A percentile compares a stretch with the other conserved stretches of the same genome.
phyloP scores from a whole-genome alignment of 179 eudicot species.

The Drosera spatulata region DNA sequence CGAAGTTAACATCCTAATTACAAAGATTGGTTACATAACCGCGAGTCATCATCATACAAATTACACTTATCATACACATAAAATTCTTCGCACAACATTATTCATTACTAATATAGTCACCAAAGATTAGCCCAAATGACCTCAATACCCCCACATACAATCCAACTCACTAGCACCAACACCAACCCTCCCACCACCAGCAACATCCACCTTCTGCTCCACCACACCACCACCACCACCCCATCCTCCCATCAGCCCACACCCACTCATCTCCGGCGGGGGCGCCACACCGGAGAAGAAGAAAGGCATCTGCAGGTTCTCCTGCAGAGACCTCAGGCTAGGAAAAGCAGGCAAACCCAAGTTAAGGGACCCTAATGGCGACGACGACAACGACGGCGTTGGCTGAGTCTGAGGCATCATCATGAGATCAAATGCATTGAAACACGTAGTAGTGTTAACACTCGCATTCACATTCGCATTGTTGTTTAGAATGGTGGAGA shows the following conservation, averaged over 20 bases:
- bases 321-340: slow-evolving; percentile 64
- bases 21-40: no score
- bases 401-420: slow-evolving; percentile 7
- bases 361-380: background rate
- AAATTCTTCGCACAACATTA: no score
- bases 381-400: background rate
- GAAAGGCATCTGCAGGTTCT: slow-evolving; percentile 51
- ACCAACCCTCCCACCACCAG: slow-evolving; percentile 5
- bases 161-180: slow-evolving; percentile 48
- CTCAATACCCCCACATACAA: slow-evolving; percentile 59
- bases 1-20: no score
- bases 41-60: no score
- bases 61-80: no score
- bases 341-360: slow-evolving; percentile 37
- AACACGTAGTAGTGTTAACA: background rate
- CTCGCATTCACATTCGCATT: background rate
- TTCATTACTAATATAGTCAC: no score
- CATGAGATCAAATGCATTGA: background rate
- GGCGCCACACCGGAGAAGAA: slow-evolving; percentile 18
- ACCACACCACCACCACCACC: slow-evolving; percentile 22
- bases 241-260: background rate
- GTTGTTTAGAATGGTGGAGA: slow-evolving; percentile 43
- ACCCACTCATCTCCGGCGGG: slow-evolving; percentile 10
- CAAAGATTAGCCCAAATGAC: no score
- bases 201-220: slow-evolving; percentile 19